phyloP scores from a whole-genome alignment of 345 rosid species.

The Hevea brasiliensis region DNA sequence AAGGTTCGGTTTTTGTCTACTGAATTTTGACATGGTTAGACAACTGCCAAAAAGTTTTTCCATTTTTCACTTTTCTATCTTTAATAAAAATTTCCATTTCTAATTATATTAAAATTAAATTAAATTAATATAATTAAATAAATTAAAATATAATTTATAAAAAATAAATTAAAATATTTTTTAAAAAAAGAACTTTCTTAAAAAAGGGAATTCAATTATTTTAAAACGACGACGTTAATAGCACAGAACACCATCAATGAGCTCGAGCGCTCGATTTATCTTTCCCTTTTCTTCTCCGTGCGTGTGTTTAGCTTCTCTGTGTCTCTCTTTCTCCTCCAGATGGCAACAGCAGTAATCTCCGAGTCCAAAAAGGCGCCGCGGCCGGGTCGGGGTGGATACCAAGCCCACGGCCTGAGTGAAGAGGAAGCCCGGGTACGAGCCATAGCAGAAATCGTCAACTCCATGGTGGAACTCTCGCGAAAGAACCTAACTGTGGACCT shows the following conservation, averaged over 20 bases:
- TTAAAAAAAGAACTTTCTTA: too few species aligned
- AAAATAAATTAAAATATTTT: too few species aligned
- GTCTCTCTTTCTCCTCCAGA: constrained; percentile 6
- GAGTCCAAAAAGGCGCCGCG: constrained; percentile 64
- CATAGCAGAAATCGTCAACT: constrained; percentile 83
- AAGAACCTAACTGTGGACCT: constrained; percentile 92
- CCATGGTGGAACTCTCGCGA: constrained; percentile 93
- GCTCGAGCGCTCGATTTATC: not conserved
- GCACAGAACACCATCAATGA: not conserved
- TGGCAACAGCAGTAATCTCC: constrained; percentile 65
- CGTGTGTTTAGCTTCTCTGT: not conserved
- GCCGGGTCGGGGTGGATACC: constrained; percentile 89
- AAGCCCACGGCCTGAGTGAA: constrained; percentile 80
- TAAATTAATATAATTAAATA: too few species aligned
- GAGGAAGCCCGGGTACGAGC: constrained; percentile 96
- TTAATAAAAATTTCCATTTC: too few species aligned
- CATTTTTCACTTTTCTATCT: too few species aligned
- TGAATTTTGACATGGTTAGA: too few species aligned
- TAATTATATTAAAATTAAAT: too few species aligned
- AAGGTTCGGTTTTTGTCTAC: too few species aligned
- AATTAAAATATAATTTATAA: too few species aligned
- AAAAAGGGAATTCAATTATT: too few species aligned
- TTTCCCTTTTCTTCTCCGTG: not conserved
- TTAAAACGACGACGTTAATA: not conserved
- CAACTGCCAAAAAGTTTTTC: too few species aligned